A percentile compares a stretch with the other conserved stretches of the same genome.
phyloP scores from a whole-genome alignment of 768 basidiomycete genomes.

The Neoboletus brunneissimus region DNA sequence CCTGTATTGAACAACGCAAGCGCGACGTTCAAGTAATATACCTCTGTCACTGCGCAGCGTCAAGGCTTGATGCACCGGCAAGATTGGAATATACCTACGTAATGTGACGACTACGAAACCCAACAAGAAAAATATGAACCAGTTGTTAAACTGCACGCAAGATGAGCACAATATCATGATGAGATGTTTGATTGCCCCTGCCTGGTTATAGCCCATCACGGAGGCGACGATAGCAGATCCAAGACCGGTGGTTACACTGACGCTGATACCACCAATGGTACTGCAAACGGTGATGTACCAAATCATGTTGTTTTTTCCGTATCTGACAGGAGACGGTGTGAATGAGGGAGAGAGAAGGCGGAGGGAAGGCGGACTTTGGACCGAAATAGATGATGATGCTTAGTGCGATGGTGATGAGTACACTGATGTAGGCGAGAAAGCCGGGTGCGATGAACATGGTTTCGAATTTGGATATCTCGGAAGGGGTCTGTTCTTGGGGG shows the following conservation, averaged over 20 bases:
- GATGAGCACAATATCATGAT: background rate
- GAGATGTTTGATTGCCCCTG: slow-evolving; percentile 27
- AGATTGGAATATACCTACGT: slow-evolving; percentile 41
- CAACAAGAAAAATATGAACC: slow-evolving; percentile 89
- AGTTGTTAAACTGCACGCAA: slow-evolving; percentile 72
- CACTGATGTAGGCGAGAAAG: slow-evolving; percentile 69
- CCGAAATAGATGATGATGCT: slow-evolving; percentile 81
- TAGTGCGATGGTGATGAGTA: slow-evolving; percentile 62
- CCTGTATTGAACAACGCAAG: slow-evolving; percentile 94
- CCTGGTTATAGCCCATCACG: slow-evolving; percentile 75
- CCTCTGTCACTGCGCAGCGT: slow-evolving; percentile 65
- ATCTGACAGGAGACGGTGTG: slow-evolving; percentile 38
- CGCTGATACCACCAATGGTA: slow-evolving; percentile 94
- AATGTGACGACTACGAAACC: slow-evolving; percentile 83
- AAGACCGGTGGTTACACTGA: slow-evolving; percentile 92
- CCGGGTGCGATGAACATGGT: slow-evolving; percentile 78
- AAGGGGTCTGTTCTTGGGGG: slow-evolving; percentile 66
- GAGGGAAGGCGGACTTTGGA: slow-evolving; percentile 52
- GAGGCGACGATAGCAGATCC: slow-evolving; percentile 87
- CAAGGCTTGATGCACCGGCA: background rate
- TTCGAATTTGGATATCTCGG: slow-evolving; percentile 70
- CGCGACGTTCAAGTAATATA: slow-evolving; percentile 94
- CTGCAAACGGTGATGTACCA: slow-evolving; percentile 95
- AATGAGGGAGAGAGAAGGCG: background rate
- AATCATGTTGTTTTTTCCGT: slow-evolving; percentile 90